Evolutionary conservation across 805 yeast species (phyloP), one percentile per base, ranked within the genome.

Genomic region (Ogataea parapolymorpha): DNA sequence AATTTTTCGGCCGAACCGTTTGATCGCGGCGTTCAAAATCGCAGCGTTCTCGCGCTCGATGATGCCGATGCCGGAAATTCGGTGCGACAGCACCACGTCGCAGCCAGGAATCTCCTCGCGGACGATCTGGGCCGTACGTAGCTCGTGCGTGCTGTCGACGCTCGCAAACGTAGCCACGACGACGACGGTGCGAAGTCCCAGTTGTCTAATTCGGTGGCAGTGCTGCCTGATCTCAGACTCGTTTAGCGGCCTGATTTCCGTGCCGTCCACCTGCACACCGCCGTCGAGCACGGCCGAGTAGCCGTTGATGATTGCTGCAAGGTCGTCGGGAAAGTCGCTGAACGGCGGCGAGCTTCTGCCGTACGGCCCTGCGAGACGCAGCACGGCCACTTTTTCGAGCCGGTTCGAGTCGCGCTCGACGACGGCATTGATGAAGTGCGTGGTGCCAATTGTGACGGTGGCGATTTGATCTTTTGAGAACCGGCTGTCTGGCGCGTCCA

Each of bases 401-500:
- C 42, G 18, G 28, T 23, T 39, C 22, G 34, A 32, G n/a, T 39
- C 42, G 27, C 37, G 32, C 12, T 39, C 42, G 17, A 39, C 27
- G 8, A 39, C 42, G 3, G 42, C 42, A 22, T 39, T 39, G 28
- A 39, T 39, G n/a, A 39, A 39, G 18, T 39, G 42, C 8, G 42
- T 39, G 14, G 42, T 39, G 11, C 42, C 42, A 12, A 39, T 39
- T 12, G 42, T 39, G 14, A 39, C 42, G 1, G 42, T 23, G 5
- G 34, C 37, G 28, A 39, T 39, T 24, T 39, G 34, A 11, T 33
- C 34, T 15, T 26, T 27, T 2, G 37, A 17, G 16, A 39, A 28
- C 11, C 17, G 23, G 25, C 15, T 33, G 7, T 32, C 24, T 4
- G 32, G 33, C 14, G 32, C 23, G 7, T 39, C 37, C 6, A 39